phyloP scores from a whole-genome alignment of 352 stramenopile species.

The Phytophthora lateralis region DNA sequence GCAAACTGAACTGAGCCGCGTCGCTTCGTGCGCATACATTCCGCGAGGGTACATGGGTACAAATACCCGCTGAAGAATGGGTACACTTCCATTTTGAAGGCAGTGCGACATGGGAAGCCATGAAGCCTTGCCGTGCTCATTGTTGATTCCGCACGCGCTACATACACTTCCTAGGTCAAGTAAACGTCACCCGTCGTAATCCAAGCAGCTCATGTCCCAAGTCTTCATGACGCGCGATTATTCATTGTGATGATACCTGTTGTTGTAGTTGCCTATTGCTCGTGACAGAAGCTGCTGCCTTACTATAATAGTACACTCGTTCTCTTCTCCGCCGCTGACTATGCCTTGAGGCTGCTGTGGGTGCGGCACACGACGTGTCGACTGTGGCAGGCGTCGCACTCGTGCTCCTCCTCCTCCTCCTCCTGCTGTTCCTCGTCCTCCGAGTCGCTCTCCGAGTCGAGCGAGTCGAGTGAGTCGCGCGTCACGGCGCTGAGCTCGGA shows the following conservation, averaged over 20 bases:
- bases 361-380: slow-evolving; percentile 37
- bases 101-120: background rate
- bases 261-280: too few relatives aligned
- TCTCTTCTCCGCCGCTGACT: background rate
- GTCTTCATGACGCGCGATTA: background rate
- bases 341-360: slow-evolving; percentile 29
- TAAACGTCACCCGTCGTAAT: background rate
- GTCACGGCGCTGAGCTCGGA: slow-evolving; percentile 37
- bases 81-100: background rate
- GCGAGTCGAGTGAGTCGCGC: slow-evolving; percentile 33
- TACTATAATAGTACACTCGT: background rate
- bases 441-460: slow-evolving; percentile 20
- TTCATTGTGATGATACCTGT: too few relatives aligned
- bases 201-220: background rate
- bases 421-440: slow-evolving; percentile 29
- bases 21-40: background rate
- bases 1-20: slow-evolving; percentile 4
- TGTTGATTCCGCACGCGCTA: too few relatives aligned
- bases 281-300: too few relatives aligned
- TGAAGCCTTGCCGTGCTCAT: too few relatives aligned
- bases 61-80: slow-evolving; percentile 16
- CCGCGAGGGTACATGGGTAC: slow-evolving; percentile 12
- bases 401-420: slow-evolving; percentile 22
- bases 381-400: slow-evolving; percentile 42
- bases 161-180: too few relatives aligned